Evolutionary conservation across 176 grass and related monocot species (phyloP).

Genomic region (Triticum dicoccoides): DNA sequence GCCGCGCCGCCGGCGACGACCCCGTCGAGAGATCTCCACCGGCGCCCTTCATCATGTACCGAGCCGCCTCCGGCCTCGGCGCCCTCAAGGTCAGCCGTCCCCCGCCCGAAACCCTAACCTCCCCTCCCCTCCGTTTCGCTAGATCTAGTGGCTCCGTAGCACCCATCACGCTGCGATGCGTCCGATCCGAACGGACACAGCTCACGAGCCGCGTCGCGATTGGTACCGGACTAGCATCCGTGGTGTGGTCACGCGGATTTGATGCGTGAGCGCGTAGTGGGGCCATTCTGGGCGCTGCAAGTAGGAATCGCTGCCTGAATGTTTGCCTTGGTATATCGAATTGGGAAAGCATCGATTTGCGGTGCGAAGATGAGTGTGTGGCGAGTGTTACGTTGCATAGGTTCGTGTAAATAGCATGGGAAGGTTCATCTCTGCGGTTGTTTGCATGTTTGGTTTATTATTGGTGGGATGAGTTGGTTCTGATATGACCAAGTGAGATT

Average conservation of each 20-base stretch:
- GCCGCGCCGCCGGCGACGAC: constrained; percentile 30
- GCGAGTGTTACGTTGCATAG: background rate
- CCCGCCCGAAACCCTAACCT: background rate
- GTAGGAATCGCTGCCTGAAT: background rate
- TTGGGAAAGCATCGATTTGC: background rate
- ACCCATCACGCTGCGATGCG: background rate
- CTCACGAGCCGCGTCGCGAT: background rate
- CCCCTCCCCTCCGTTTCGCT: background rate
- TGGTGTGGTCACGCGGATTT: background rate
- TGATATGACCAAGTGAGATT: background rate
- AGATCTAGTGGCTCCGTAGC: constrained; percentile 30
- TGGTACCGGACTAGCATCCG: background rate
- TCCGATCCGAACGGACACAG: constrained; percentile 20
- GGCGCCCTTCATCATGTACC: constrained; percentile 55
- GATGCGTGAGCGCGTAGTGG: background rate
- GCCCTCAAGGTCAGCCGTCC: constrained; percentile 68
- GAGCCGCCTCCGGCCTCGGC: constrained; percentile 54
- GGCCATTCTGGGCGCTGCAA: background rate
- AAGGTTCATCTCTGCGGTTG: background rate
- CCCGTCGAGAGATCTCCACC: constrained; percentile 1
- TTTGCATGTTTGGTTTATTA: background rate
- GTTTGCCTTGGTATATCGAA: background rate
- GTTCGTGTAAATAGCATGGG: background rate
- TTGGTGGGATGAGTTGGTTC: background rate
- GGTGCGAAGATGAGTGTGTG: background rate